Evolutionary conservation across 2,329 filamentous ascomycete genomes (phyloP).

Genomic region (Fusarium falciforme): DNA sequence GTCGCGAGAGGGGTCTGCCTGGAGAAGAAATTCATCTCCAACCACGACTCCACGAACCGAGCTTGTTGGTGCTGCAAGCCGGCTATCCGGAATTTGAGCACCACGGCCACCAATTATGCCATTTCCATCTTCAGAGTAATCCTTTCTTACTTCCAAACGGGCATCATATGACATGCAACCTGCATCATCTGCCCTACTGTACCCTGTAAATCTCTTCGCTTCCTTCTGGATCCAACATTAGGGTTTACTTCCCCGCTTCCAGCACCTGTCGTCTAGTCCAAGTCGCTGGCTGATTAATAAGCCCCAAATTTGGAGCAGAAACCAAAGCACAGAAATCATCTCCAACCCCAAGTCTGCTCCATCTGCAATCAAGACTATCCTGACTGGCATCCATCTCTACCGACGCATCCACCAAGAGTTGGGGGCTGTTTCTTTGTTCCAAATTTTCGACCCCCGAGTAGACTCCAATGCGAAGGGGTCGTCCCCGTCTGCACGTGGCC

Average conservation of each 20-base stretch:
- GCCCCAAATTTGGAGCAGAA: background rate
- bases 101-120: too few relatives aligned
- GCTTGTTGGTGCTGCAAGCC: too few relatives aligned
- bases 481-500: slow-evolving; percentile 16
- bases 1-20: background rate
- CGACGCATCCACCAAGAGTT: background rate
- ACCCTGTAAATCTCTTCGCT: background rate
- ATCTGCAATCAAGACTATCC: background rate
- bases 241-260: background rate
- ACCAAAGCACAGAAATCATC: background rate
- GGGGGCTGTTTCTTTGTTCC: background rate
- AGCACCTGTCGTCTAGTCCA: background rate
- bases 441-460: background rate
- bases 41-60: background rate
- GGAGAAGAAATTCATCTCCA: background rate
- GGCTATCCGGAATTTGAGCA: too few relatives aligned
- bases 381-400: background rate
- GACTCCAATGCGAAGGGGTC: slow-evolving; percentile 11
- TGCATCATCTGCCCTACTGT: background rate
- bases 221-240: background rate
- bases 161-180: background rate
- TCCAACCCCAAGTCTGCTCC: background rate
- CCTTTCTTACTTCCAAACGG: background rate
- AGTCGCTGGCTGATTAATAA: background rate
- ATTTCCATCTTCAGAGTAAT: too few relatives aligned